Evolutionary conservation across 169 alveolate genomes (phyloP), one percentile per base, ranked within the genome.

Genomic region (Neospora caninum): DNA sequence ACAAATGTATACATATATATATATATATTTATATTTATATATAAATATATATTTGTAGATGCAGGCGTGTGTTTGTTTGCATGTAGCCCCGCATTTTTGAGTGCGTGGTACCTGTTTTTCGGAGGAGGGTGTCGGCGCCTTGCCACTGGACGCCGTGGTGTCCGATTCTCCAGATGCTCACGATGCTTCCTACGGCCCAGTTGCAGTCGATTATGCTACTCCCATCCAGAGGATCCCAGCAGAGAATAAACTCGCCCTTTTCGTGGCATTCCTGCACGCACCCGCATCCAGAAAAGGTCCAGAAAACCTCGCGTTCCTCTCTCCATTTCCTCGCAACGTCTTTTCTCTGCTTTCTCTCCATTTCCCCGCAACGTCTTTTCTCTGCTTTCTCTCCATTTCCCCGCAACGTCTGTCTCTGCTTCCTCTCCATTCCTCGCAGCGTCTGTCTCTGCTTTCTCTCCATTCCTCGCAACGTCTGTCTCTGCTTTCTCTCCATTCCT

Each of bases 171-270:
- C 99, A 98, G 31, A 98, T 95, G 54, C 97, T 98, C 58, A 97
- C 96, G 93, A 98, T 98, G 31, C 98, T 96, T 0, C 98, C 99
- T 22, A 98, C 98, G 34, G 98, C 94, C 96, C 97, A 97, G 95
- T 97, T 98, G 87, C 98, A 93, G 73, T 97, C 98, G 80, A 98
- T 96, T 41, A 98, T 97, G 73, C 98, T 97, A 86, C 97, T 95
- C 54, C 98, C 99, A 88, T 98, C 99, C 67, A 98, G 95, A 4
- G 99, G 99, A 91, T 98, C 99, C 95, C 97, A 97, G 80, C 98
- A 97, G 13, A 98, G 98, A 20, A 96, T 96, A 87, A 96, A 96
- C 42, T 95, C 87, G 0, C 97, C 98, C 9, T 95, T 95, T 31
- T 95, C 95, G 54, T 92, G 83, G 42, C 88, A 70, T 69, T 94